Base-by-base conservation (phyloP, 305 asterid genomes). In the Ilex paraguariensis region DNA sequence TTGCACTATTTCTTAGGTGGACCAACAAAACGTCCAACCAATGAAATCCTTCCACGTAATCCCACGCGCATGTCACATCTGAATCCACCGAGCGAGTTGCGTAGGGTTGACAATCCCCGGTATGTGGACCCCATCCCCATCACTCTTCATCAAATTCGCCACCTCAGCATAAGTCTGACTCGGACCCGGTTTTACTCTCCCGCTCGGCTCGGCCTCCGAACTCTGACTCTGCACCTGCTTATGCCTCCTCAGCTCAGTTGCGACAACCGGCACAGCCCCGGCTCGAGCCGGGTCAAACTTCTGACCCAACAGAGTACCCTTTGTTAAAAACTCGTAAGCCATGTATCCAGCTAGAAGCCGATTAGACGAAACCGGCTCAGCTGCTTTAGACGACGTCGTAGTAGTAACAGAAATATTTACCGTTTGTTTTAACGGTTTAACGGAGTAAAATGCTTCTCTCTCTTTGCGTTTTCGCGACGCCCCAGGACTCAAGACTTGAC, bases 61-160 rank as follows among this genome's bases (percentile, higher is more conserved):
- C 39, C 44, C 59, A 44, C 4, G 14, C 16, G 45, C 33, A 8
- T 66, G 62, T 76, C 60, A 78, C 86, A 82, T 78, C 73, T 76
- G 82, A 46, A 46, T 46, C 52, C 52, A 46, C 13, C 52, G 11
- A 46, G 52, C 13, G 10, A 46, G 52, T 46, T 46, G 52, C 11
- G 52, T 13, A 46, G 52, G 52, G 13, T 46, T 46, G 52, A 46
- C 52, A 46, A 46, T 46, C 0, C 15, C 52, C 2, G 52, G 13
- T 3, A 46, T 11, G 52, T 46, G 52, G 52, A 11, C 13, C 52
- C 52, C n/a, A 46, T 13, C 52, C 52, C 52, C n/a, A 46, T 13
- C 52, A 46, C 13, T 46, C 13, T 46, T 46, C 52, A 46, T 4
- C n/a, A 46, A 46, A 13, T 12, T 46, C 4, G 52, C 52, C 13